Evolutionary conservation across 139 green algal genomes (phyloP).

Genomic region (Eudorina sp.): DNA sequence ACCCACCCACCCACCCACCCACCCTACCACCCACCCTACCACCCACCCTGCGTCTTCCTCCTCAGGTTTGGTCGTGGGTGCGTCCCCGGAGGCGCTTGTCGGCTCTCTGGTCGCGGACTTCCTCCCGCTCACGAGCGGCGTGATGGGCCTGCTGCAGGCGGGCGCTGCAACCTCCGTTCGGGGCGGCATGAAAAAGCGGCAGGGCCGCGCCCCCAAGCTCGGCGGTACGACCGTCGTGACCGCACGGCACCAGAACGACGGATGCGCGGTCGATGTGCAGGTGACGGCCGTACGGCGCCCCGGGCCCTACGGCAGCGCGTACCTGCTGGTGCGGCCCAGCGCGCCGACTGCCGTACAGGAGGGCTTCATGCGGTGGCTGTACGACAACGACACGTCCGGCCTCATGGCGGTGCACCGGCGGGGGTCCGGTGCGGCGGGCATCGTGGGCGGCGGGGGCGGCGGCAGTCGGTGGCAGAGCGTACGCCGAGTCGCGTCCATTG

Average conservation of each 20-base stretch:
- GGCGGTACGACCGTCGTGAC: not conserved
- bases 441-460: no score
- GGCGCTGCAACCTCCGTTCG: not conserved
- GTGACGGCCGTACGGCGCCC: slow-evolving; percentile 3
- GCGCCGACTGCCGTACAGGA: not conserved
- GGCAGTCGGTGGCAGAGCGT: no score
- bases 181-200: slow-evolving; percentile 2
- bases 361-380: slow-evolving; percentile 18
- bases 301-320: not conserved
- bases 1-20: no score
- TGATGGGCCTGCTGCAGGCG: not conserved
- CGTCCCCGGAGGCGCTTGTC: not conserved
- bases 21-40: no score
- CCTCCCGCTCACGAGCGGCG: not conserved
- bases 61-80: slow-evolving; percentile 10
- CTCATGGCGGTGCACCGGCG: no score
- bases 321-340: not conserved
- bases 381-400: not conserved
- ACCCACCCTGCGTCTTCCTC: no score
- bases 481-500: no score
- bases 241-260: not conserved
- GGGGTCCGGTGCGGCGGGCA: no score
- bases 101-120: not conserved
- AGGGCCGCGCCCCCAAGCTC: no score
- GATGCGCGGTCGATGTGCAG: not conserved